Evolutionary conservation across 306 rosid genomes (phyloP).

Genomic region (Lupinus albus): DNA sequence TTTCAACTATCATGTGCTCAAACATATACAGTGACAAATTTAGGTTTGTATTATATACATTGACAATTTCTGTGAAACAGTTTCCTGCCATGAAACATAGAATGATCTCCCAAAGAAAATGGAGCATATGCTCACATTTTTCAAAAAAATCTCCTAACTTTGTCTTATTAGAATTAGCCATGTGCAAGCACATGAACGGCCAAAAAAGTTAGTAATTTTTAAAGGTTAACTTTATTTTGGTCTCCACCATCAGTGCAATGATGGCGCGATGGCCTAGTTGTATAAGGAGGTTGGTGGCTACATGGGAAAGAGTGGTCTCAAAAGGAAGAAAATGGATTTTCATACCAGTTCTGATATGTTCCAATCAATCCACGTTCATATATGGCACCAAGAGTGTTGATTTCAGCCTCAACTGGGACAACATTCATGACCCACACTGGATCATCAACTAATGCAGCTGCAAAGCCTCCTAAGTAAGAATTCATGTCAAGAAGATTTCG

Average conservation of each 20-base stretch:
- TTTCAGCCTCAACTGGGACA: conserved; percentile 77
- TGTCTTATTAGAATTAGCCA: too few relatives aligned
- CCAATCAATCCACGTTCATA: conserved; percentile 90
- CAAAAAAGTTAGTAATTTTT: too few relatives aligned
- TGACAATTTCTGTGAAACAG: conserved; percentile 22
- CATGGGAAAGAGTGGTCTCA: too few relatives aligned
- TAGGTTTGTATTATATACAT: background rate
- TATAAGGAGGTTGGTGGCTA: too few relatives aligned
- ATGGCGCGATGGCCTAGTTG: too few relatives aligned
- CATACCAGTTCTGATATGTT: conserved; percentile 90
- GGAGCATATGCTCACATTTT: too few relatives aligned
- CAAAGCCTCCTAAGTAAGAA: conserved; percentile 84
- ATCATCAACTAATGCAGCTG: conserved; percentile 73
- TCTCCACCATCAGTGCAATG: too few relatives aligned
- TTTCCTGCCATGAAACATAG: conserved; percentile 4
- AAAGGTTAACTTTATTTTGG: too few relatives aligned
- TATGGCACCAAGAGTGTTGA: conserved; percentile 82
- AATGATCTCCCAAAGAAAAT: too few relatives aligned
- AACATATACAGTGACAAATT: background rate
- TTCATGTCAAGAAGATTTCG: conserved; percentile 91
- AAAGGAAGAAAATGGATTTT: background rate
- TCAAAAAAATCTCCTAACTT: too few relatives aligned
- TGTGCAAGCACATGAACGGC: too few relatives aligned
- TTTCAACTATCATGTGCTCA: conserved; percentile 21
- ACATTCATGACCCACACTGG: conserved; percentile 95